A percentile compares a stretch with the other conserved stretches of the same genome.
These are phyloP conservation scores for Plasmodium vivax DNA, from an alignment of 169 alveolate species.

Conservation along the genomic window DNA sequence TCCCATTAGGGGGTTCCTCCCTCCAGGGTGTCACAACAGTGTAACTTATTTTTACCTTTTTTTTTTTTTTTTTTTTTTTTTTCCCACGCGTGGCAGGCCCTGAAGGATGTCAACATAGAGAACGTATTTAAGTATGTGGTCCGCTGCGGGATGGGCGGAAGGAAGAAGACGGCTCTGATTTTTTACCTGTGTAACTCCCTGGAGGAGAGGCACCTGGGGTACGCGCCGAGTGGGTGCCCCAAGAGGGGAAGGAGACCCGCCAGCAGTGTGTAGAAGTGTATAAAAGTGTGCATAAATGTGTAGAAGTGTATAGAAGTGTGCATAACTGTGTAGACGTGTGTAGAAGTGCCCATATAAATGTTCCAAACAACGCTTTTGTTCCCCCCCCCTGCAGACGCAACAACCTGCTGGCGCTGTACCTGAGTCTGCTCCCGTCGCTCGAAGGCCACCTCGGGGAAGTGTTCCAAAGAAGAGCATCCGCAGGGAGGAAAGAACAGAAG, in stretches of 20 bases:
- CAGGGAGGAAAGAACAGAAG: background rate
- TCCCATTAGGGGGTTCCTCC: background rate
- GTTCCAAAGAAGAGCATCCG: background rate
- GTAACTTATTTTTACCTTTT: background rate
- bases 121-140: conserved; percentile 25
- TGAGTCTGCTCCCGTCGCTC: conserved; percentile 11
- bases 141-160: background rate
- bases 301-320: background rate
- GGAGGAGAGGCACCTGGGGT: conserved; percentile 40
- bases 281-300: background rate
- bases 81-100: background rate
- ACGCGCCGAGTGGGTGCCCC: background rate
- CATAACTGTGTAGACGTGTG: too few relatives aligned
- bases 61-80: background rate
- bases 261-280: background rate
- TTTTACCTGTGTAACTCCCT: conserved; percentile 38
- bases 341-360: background rate
- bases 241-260: background rate
- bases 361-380: background rate
- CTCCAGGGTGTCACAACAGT: background rate
- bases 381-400: background rate
- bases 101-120: conserved; percentile 14
- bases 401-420: background rate
- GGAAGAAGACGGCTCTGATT: background rate
- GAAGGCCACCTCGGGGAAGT: background rate